These are phyloP conservation scores for Jamesozyma lodderae DNA, from an alignment of 805 yeast genomes.

Conservation along the genomic window DNA sequence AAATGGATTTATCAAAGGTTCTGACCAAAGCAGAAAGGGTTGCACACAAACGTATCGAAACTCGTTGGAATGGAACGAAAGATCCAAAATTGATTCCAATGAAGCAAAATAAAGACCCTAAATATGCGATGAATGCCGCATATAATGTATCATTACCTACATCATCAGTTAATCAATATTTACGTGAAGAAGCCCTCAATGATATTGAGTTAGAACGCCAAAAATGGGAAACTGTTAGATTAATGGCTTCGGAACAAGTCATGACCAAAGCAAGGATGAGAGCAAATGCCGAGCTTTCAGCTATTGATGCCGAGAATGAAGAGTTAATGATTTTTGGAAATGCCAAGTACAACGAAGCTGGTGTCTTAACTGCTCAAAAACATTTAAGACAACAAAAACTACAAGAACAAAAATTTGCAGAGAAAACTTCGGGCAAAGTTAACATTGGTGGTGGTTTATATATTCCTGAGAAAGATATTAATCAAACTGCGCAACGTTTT, in stretches of 20 bases:
- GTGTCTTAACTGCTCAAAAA: slow-evolving; percentile 67
- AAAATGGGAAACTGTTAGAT: slow-evolving; percentile 2
- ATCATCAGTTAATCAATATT: not conserved
- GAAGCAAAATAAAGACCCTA: not conserved
- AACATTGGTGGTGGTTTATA: slow-evolving; percentile 82
- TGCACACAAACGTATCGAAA: slow-evolving; percentile 21
- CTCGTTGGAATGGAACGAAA: slow-evolving; percentile 7
- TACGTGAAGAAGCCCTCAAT: slow-evolving; percentile 23
- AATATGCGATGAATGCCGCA: slow-evolving; percentile 36
- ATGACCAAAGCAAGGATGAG: slow-evolving; percentile 37
- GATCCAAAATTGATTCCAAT: not conserved
- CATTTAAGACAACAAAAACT: slow-evolving; percentile 39
- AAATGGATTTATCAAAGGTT: slow-evolving; percentile 22
- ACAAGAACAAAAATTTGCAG: slow-evolving; percentile 33
- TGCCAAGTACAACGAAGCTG: slow-evolving; percentile 57
- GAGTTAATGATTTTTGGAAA: slow-evolving; percentile 24
- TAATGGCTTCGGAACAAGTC: slow-evolving; percentile 30
- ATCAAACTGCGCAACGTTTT: slow-evolving; percentile 65
- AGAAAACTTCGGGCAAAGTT: slow-evolving; percentile 38
- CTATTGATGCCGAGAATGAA: not conserved
- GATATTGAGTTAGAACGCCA: slow-evolving; percentile 34
- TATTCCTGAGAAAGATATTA: slow-evolving; percentile 67
- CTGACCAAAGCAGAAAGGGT: slow-evolving; percentile 24
- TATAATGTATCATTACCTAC: slow-evolving; percentile 27
- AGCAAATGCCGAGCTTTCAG: not conserved